Evolutionary conservation across 176 grass and related monocot species (phyloP).

Genomic region (Raddia guianensis): DNA sequence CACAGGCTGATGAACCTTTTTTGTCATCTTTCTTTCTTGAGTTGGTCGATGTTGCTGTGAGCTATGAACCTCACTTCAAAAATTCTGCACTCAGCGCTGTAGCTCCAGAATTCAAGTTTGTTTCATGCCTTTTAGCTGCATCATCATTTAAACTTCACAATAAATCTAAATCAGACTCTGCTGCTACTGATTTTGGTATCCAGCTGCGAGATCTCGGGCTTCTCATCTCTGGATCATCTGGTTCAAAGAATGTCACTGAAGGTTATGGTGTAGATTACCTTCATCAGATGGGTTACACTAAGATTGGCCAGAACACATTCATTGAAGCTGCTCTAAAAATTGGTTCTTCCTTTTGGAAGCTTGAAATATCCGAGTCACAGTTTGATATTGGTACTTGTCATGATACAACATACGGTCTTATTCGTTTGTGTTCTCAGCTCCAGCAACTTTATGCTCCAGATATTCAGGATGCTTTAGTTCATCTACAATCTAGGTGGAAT

Average conservation of each 20-base stretch:
- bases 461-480: constrained; percentile 78
- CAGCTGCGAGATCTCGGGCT: constrained; percentile 85
- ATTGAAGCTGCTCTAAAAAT: constrained; percentile 68
- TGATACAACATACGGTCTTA: constrained; percentile 78
- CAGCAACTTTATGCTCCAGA: constrained; percentile 90
- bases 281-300: constrained; percentile 64
- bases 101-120: constrained; percentile 41
- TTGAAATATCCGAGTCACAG: constrained; percentile 81
- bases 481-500: constrained; percentile 99
- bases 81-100: constrained; percentile 44
- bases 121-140: constrained; percentile 90
- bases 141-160: constrained; percentile 85
- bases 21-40: constrained; percentile 78
- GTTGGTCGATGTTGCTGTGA: constrained; percentile 85
- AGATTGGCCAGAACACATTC: constrained; percentile 69
- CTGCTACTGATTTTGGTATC: constrained; percentile 67
- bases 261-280: constrained; percentile 69
- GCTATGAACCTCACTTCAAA: constrained; percentile 81
- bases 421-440: constrained; percentile 71
- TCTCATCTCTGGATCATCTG: constrained; percentile 70
- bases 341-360: constrained; percentile 66
- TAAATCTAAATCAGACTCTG: constrained; percentile 51
- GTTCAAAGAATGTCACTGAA: constrained; percentile 50
- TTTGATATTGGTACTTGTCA: constrained; percentile 75
- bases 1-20: constrained; percentile 33